phyloP scores from a whole-genome alignment of 108 stramenopile genomes.

The Skeletonema grethae region DNA sequence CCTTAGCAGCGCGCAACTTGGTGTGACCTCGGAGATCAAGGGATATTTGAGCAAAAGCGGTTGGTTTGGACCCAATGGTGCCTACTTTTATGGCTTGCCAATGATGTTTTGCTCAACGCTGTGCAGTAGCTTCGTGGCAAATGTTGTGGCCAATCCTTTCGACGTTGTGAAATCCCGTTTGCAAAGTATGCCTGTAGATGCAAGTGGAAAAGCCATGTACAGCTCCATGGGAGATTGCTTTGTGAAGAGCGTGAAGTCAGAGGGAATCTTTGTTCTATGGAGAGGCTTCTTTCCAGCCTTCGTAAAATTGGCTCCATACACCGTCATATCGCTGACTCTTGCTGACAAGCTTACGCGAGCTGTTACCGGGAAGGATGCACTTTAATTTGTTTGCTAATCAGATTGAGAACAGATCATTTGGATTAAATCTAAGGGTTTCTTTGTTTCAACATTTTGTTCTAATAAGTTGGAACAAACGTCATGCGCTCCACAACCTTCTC shows the following conservation, averaged over 20 bases:
- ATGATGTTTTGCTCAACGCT: conserved; percentile 42
- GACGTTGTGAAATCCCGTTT: conserved; percentile 38
- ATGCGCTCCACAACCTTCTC: conserved; percentile 90
- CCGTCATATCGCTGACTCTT: conserved; percentile 37
- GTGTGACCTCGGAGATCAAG: conserved; percentile 40
- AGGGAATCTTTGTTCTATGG: conserved; percentile 27
- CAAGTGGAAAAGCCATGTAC: conserved; percentile 34
- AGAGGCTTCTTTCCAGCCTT: conserved; percentile 40
- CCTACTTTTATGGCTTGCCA: conserved; percentile 25
- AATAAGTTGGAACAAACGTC: conserved; percentile 61
- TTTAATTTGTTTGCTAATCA: conserved; percentile 8
- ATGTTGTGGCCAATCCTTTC: conserved; percentile 44
- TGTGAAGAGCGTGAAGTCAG: conserved; percentile 29
- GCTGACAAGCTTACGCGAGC: conserved; percentile 39
- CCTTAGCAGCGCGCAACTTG: conserved; percentile 26
- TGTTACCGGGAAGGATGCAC: conserved; percentile 39
- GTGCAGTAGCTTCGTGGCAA: conserved; percentile 39
- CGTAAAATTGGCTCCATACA: conserved; percentile 38
- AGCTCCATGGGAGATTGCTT: conserved; percentile 33
- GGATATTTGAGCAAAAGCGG: conserved; percentile 20
- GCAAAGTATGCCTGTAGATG: conserved; percentile 39
- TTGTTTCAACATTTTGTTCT: too few species aligned
- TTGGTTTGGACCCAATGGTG: conserved; percentile 33
- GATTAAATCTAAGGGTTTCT: neutral
- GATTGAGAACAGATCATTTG: neutral